phyloP scores from a whole-genome alignment of 202 grass and related monocot genomes.

The Schoenoplectus triqueter region DNA sequence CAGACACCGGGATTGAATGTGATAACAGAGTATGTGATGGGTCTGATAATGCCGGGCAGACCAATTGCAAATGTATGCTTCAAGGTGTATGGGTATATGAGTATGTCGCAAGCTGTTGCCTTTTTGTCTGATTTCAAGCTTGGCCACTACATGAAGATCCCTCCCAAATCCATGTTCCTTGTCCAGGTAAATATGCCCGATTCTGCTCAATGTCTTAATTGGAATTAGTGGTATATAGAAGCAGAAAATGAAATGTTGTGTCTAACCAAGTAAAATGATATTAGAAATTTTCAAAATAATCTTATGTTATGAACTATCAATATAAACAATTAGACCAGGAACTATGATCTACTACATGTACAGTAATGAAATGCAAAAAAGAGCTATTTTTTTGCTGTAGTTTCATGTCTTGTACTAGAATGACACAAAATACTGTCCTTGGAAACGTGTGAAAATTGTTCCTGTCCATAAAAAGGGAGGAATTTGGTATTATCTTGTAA shows the following conservation, averaged over 20 bases:
- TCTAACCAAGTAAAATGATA: neutral
- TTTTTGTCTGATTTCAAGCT: conserved; percentile 95
- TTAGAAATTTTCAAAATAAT: neutral
- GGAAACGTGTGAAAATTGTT: neutral
- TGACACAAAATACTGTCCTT: neutral
- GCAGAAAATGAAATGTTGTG: neutral
- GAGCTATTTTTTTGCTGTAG: neutral
- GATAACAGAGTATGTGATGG: conserved; percentile 83
- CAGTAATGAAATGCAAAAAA: neutral
- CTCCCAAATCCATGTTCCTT: conserved; percentile 87
- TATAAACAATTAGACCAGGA: neutral
- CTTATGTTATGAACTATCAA: neutral
- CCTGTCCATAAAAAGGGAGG: neutral
- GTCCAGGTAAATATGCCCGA: conserved; percentile 61
- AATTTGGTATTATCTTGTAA: neutral
- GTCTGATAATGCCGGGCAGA: conserved; percentile 72
- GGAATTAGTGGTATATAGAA: neutral
- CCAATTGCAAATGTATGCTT: conserved; percentile 90
- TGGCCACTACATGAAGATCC: conserved; percentile 98
- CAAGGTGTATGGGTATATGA: conserved; percentile 91
- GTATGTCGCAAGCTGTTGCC: conserved; percentile 69
- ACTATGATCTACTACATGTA: neutral
- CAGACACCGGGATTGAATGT: conserved; percentile 87
- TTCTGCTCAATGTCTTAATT: neutral
- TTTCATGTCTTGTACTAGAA: neutral